These are phyloP conservation scores for Nothophoma quercina DNA, from an alignment of 2,329 filamentous ascomycete genomes.

Conservation along the genomic window DNA sequence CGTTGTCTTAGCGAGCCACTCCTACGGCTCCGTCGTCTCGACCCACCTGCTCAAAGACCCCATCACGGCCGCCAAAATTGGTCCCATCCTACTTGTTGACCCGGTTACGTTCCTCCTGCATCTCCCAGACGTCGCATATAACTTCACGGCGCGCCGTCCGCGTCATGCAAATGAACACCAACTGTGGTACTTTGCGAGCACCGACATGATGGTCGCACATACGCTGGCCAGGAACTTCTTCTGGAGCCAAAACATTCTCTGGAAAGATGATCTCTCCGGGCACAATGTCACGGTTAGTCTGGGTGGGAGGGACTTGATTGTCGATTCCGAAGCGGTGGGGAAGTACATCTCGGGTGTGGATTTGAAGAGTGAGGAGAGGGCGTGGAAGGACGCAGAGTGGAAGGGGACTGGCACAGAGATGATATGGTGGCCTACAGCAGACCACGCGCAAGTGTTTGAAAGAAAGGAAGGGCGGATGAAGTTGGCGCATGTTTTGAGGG, in stretches of 20 bases:
- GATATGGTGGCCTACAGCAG: slow-evolving; percentile 66
- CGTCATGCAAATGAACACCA: slow-evolving; percentile 70
- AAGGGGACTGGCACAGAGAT: slow-evolving; percentile 61
- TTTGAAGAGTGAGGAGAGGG: slow-evolving; percentile 35
- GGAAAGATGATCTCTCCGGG: slow-evolving; percentile 68
- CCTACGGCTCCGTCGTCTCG: slow-evolving; percentile 69
- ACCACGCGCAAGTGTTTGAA: slow-evolving; percentile 66
- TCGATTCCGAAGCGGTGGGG: slow-evolving; percentile 66
- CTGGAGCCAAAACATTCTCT: slow-evolving; percentile 74
- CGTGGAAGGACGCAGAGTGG: slow-evolving; percentile 47
- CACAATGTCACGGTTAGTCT: slow-evolving; percentile 64
- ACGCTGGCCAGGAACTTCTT: slow-evolving; percentile 73
- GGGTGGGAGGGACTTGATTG: slow-evolving; percentile 69
- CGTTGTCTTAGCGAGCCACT: slow-evolving; percentile 68
- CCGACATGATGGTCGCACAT: slow-evolving; percentile 71
- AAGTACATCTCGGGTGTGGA: slow-evolving; percentile 61
- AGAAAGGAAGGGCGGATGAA: slow-evolving; percentile 31
- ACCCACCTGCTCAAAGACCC: slow-evolving; percentile 67
- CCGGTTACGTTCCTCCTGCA: slow-evolving; percentile 74
- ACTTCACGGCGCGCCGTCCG: slow-evolving; percentile 60
- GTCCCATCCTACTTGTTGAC: slow-evolving; percentile 63
- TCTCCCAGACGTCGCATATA: slow-evolving; percentile 74
- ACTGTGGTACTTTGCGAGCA: slow-evolving; percentile 74
- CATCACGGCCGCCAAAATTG: slow-evolving; percentile 55
- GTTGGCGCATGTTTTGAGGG: slow-evolving; percentile 36